Conservation (phyloP, 306 rosid genomes). For the Spatholobus suberectus region DNA sequence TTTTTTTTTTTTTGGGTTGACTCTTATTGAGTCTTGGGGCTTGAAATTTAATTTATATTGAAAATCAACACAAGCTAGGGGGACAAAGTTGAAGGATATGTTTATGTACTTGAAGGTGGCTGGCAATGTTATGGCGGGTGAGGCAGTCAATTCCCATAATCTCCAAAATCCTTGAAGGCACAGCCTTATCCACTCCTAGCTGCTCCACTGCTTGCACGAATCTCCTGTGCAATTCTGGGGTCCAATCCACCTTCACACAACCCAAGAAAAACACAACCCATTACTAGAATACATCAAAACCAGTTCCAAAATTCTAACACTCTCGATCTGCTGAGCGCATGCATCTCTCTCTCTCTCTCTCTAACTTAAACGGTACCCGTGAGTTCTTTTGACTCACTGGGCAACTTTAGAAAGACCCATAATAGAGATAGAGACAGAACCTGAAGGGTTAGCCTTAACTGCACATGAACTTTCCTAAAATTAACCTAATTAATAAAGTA, state of each 20-base stretch:
- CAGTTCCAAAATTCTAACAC: background rate
- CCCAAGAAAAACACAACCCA: background rate
- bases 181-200: slow-evolving; percentile 96
- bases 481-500: background rate
- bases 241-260: slow-evolving; percentile 94
- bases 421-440: slow-evolving; percentile 42
- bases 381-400: slow-evolving; percentile 41
- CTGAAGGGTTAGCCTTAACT: slow-evolving; percentile 13
- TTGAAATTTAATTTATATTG: background rate
- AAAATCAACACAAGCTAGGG: background rate
- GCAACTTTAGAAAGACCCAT: slow-evolving; percentile 29
- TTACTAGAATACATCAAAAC: background rate
- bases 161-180: slow-evolving; percentile 95
- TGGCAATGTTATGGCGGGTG: slow-evolving; percentile 98
- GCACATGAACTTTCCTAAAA: slow-evolving; percentile 25
- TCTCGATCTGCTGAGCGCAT: background rate
- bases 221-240: slow-evolving; percentile 90
- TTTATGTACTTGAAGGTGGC: slow-evolving; percentile 88
- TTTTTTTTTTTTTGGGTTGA: background rate
- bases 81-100: background rate
- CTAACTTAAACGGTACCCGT: slow-evolving; percentile 42
- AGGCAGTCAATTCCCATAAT: slow-evolving; percentile 97
- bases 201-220: slow-evolving; percentile 99
- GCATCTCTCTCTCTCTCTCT: slow-evolving; percentile 14
- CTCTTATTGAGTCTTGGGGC: background rate